Evolutionary conservation across 495 filamentous ascomycete species (phyloP).

Genomic region (Lophiotrema nucula): DNA sequence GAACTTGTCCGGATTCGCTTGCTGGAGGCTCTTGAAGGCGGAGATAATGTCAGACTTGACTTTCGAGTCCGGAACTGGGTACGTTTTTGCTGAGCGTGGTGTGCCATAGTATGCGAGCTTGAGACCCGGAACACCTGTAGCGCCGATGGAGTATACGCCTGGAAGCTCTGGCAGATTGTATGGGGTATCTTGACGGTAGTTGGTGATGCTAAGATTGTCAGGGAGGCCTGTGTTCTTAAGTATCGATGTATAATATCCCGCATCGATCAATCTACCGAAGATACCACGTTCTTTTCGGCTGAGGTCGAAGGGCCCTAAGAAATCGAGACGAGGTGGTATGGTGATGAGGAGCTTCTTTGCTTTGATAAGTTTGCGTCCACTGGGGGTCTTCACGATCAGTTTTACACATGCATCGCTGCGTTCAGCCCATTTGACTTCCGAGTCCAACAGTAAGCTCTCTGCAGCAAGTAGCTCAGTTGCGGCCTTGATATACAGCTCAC

Average conservation of each 20-base stretch:
- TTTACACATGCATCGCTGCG: slow-evolving; percentile 35
- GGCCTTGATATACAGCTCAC: slow-evolving; percentile 47
- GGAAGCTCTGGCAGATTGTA: slow-evolving; percentile 35
- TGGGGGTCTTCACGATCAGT: slow-evolving; percentile 41
- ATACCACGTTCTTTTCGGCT: slow-evolving; percentile 39
- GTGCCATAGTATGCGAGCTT: slow-evolving; percentile 25
- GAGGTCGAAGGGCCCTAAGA: slow-evolving; percentile 43
- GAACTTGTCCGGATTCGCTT: not conserved
- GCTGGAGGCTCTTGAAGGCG: slow-evolving; percentile 10
- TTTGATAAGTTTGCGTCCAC: slow-evolving; percentile 41
- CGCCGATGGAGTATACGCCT: slow-evolving; percentile 16
- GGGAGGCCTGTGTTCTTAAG: slow-evolving; percentile 47
- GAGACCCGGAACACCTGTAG: slow-evolving; percentile 15
- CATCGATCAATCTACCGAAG: slow-evolving; percentile 44
- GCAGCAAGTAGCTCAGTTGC: slow-evolving; percentile 31
- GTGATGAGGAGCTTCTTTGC: slow-evolving; percentile 51
- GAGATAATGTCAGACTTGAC: slow-evolving; percentile 29
- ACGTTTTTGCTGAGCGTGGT: not conserved
- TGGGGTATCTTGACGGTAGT: slow-evolving; percentile 36
- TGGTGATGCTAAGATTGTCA: slow-evolving; percentile 29
- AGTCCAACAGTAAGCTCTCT: slow-evolving; percentile 36
- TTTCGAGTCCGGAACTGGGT: slow-evolving; percentile 16
- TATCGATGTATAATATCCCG: slow-evolving; percentile 48
- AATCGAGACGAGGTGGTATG: slow-evolving; percentile 44
- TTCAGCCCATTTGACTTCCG: slow-evolving; percentile 36